These are phyloP conservation scores for Phytophthora palmivora DNA, from an alignment of 352 stramenopile genomes.

Conservation along the genomic window DNA sequence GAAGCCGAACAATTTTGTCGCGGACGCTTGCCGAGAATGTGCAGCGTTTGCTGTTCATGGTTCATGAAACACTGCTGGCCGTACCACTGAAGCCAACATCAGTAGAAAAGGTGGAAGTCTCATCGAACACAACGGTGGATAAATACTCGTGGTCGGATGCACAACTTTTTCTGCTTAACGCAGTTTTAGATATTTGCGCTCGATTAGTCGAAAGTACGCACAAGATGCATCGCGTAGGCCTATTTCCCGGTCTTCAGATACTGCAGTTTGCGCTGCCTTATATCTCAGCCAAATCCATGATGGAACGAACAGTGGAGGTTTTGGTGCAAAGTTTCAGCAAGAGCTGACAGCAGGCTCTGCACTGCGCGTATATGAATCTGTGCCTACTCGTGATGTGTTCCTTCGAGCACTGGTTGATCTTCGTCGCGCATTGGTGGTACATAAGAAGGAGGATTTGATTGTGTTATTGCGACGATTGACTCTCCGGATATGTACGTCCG, in stretches of 20 bases:
- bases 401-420: slow-evolving; percentile 77
- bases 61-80: slow-evolving; percentile 68
- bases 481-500: slow-evolving; percentile 77
- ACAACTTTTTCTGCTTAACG: slow-evolving; percentile 75
- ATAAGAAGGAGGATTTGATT: slow-evolving; percentile 49
- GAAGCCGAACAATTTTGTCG: slow-evolving; percentile 79
- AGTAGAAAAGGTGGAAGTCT: slow-evolving; percentile 1
- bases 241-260: slow-evolving; percentile 76
- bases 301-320: slow-evolving; percentile 62
- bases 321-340: slow-evolving; percentile 77
- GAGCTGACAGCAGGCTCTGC: slow-evolving; percentile 71
- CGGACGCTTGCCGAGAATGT: slow-evolving; percentile 80
- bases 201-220: slow-evolving; percentile 81
- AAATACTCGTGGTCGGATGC: slow-evolving; percentile 64
- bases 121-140: slow-evolving; percentile 1
- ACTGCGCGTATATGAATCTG: slow-evolving; percentile 70
- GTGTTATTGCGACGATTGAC: slow-evolving; percentile 58
- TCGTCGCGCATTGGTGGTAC: slow-evolving; percentile 64
- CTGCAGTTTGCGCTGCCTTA: slow-evolving; percentile 66
- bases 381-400: slow-evolving; percentile 81
- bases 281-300: slow-evolving; percentile 41
- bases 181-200: slow-evolving; percentile 76
- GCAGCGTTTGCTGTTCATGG: slow-evolving; percentile 72
- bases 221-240: slow-evolving; percentile 73
- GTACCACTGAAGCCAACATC: slow-evolving; percentile 28